Evolutionary conservation across 257 asterid species (phyloP).

Genomic region (Nyctanthes arbortristis): DNA sequence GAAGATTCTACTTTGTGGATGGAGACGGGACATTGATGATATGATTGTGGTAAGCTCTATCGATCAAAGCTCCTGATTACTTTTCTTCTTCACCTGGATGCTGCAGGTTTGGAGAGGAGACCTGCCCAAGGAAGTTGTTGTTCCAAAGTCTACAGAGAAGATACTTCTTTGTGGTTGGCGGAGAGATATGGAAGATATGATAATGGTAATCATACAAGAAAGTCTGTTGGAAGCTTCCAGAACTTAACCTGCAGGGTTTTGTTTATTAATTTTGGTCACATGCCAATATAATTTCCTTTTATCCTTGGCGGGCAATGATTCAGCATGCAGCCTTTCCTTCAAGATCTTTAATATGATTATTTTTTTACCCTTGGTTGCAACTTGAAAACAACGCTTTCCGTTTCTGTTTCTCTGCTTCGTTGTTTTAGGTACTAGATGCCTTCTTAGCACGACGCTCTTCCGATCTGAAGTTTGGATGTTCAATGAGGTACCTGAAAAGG

Average conservation of each 20-base stretch:
- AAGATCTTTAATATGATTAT: constrained; percentile 24
- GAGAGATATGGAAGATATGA: constrained; percentile 95
- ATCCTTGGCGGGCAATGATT: constrained; percentile 22
- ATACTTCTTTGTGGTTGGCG: constrained; percentile 97
- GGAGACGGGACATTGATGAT: constrained; percentile 97
- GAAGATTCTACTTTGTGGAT: constrained; percentile 97
- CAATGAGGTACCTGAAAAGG: constrained; percentile 80
- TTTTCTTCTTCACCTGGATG: constrained; percentile 69
- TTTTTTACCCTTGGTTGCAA: constrained; percentile 1
- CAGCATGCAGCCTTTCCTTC: constrained; percentile 28
- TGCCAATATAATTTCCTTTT: constrained; percentile 27
- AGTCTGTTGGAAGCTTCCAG: constrained; percentile 38
- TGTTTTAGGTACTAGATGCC: constrained; percentile 80
- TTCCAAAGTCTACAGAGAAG: constrained; percentile 70
- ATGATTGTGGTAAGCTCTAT: constrained; percentile 93
- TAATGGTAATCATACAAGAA: constrained; percentile 62
- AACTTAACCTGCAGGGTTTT: constrained; percentile 32
- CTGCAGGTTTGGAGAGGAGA: constrained; percentile 79
- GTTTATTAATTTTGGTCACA: constrained; percentile 31
- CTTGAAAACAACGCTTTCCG: constrained; percentile 7
- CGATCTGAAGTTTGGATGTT: constrained; percentile 96
- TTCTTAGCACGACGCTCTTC: constrained; percentile 69
- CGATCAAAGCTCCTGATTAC: constrained; percentile 65
- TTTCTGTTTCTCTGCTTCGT: constrained; percentile 8
- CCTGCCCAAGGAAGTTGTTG: constrained; percentile 60